Percentiles rank a stretch among this genome's conserved stretches.
Evolutionary conservation across 169 alveolate genomes (phyloP).

Genomic region (Eimeria necatrix): DNA sequence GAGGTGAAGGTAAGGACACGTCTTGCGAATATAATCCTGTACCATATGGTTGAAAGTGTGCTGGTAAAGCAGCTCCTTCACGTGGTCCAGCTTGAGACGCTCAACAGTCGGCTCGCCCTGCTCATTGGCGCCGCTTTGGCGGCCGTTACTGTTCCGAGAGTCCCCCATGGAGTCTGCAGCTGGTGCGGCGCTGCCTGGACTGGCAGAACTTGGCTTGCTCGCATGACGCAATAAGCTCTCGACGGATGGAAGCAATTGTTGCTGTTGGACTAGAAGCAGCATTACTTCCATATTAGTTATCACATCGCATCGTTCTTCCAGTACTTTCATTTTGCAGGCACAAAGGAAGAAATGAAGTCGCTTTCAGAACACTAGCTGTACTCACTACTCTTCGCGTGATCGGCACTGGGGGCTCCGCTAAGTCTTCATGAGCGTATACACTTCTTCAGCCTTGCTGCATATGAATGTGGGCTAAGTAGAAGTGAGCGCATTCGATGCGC

Average conservation of each 20-base stretch:
- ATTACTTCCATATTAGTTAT: constrained; percentile 68
- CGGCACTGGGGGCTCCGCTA: too few relatives aligned
- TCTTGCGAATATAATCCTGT: constrained; percentile 64
- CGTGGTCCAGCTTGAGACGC: constrained; percentile 62
- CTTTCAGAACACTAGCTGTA: too few relatives aligned
- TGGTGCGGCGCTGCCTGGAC: constrained; percentile 19
- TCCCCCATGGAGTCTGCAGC: neutral
- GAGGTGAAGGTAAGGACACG: constrained; percentile 68
- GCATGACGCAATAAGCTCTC: constrained; percentile 61
- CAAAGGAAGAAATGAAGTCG: neutral
- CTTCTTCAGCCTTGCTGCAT: too few relatives aligned
- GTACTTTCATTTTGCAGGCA: constrained; percentile 14
- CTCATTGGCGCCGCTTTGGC: constrained; percentile 13
- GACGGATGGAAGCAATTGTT: constrained; percentile 53
- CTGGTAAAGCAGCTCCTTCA: constrained; percentile 59
- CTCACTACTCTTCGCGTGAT: too few relatives aligned
- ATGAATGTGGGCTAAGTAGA: too few relatives aligned
- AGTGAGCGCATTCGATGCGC: too few relatives aligned
- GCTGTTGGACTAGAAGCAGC: constrained; percentile 67
- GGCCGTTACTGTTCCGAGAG: constrained; percentile 1
- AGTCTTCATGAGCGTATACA: too few relatives aligned
- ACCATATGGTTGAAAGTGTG: constrained; percentile 71
- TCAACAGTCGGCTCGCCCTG: constrained; percentile 4
- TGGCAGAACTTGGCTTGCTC: constrained; percentile 61
- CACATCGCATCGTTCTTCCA: constrained; percentile 67